phyloP scores from a whole-genome alignment of 352 stramenopile genomes.

The Phytophthora meadii region DNA sequence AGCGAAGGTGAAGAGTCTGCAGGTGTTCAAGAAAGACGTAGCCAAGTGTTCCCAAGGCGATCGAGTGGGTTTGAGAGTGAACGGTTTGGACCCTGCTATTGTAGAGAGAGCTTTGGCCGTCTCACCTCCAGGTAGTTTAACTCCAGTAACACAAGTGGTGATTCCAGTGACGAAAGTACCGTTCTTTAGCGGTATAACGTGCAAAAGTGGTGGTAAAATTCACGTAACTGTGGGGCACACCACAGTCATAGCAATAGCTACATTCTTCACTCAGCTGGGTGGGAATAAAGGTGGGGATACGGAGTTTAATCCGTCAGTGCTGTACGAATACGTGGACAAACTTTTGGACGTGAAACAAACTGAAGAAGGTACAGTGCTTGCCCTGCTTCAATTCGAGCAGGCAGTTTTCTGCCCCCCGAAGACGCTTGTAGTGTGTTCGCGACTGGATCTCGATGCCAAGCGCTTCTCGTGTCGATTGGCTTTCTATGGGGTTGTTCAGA shows the following conservation, averaged over 20 bases:
- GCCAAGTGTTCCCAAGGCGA: slow-evolving; percentile 90
- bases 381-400: slow-evolving; percentile 76
- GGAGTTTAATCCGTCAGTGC: slow-evolving; percentile 42
- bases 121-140: slow-evolving; percentile 54
- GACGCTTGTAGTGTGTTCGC: slow-evolving; percentile 73
- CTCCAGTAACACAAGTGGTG: slow-evolving; percentile 54
- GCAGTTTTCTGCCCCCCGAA: slow-evolving; percentile 60
- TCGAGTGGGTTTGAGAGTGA: slow-evolving; percentile 95
- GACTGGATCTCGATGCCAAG: slow-evolving; percentile 75
- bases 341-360: slow-evolving; percentile 19
- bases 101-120: slow-evolving; percentile 73
- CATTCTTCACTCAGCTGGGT: slow-evolving; percentile 60
- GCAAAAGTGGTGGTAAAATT: slow-evolving; percentile 74
- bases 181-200: slow-evolving; percentile 56
- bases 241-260: slow-evolving; percentile 71
- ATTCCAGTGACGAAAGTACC: slow-evolving; percentile 61
- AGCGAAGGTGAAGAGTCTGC: slow-evolving; percentile 97
- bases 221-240: slow-evolving; percentile 80
- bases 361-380: slow-evolving; percentile 38
- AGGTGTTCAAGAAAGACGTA: slow-evolving; percentile 97
- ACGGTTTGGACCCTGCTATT: slow-evolving; percentile 60
- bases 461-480: slow-evolving; percentile 69
- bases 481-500: slow-evolving; percentile 67
- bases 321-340: slow-evolving; percentile 60
- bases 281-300: not conserved